A percentile compares a stretch with the other conserved stretches of the same genome.
phyloP scores from a whole-genome alignment of 1,284 basidiomycete species.

The Volvariella volvacea region DNA sequence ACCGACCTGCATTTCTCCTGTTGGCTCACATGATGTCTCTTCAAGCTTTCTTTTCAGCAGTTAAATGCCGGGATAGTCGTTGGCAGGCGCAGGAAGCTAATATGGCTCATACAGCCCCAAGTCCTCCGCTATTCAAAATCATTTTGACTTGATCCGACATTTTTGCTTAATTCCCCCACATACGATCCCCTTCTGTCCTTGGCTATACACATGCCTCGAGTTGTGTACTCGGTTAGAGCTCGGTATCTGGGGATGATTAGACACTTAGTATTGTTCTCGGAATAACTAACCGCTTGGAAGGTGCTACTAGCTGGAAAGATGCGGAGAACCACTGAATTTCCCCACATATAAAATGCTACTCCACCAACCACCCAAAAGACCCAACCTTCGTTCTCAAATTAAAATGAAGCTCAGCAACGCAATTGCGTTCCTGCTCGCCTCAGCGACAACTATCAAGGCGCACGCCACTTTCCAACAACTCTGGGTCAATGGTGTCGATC shows the following conservation, averaged over 20 bases:
- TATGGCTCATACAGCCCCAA: too few relatives aligned
- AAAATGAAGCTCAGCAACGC: conserved; percentile 11
- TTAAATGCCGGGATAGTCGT: too few relatives aligned
- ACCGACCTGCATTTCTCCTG: too few relatives aligned
- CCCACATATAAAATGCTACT: not conserved
- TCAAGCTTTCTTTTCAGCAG: too few relatives aligned
- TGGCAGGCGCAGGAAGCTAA: too few relatives aligned
- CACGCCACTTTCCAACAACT: conserved; percentile 50
- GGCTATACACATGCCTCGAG: not conserved
- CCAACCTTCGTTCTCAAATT: not conserved
- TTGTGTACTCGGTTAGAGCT: not conserved
- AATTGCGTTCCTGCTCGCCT: conserved; percentile 28
- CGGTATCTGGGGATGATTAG: too few relatives aligned
- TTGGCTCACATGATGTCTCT: too few relatives aligned
- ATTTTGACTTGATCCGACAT: not conserved
- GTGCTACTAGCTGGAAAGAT: not conserved
- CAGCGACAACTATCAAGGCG: conserved; percentile 23
- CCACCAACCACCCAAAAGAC: not conserved
- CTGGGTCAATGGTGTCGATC: conserved; percentile 46
- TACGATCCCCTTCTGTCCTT: too few relatives aligned
- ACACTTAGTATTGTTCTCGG: too few relatives aligned
- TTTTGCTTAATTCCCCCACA: not conserved
- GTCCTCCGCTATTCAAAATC: too few relatives aligned
- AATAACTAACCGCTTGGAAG: too few relatives aligned
- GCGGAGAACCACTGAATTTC: not conserved